phyloP scores from a whole-genome alignment of 2,329 filamentous ascomycete genomes.

The Emericellopsis cladophorae region DNA sequence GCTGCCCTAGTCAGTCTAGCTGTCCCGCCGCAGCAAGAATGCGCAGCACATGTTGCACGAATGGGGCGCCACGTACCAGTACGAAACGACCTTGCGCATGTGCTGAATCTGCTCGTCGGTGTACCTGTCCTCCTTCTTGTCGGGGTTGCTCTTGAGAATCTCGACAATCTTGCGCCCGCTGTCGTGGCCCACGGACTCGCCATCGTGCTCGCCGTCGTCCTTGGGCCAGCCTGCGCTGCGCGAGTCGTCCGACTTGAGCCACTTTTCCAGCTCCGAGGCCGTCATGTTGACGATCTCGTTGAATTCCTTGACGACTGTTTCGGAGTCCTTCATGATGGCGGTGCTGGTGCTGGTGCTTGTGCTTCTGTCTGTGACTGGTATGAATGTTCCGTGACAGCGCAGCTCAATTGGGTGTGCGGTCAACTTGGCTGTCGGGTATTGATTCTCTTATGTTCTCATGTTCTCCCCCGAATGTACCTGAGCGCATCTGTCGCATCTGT shows the following conservation, averaged over 20 bases:
- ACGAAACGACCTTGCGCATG: slow-evolving; percentile 51
- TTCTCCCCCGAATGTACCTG: neutral
- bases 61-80: slow-evolving; percentile 27
- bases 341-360: too few species aligned
- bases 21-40: neutral
- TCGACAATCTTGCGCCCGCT: slow-evolving; percentile 51
- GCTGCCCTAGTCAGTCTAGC: slow-evolving; percentile 10
- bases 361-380: too few species aligned
- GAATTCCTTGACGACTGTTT: slow-evolving; percentile 39
- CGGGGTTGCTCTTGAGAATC: slow-evolving; percentile 49
- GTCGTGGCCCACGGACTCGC: slow-evolving; percentile 51
- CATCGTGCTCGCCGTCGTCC: slow-evolving; percentile 35
- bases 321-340: slow-evolving; percentile 9
- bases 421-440: too few species aligned
- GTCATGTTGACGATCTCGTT: slow-evolving; percentile 57
- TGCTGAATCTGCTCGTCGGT: slow-evolving; percentile 40
- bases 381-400: too few species aligned
- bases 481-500: neutral
- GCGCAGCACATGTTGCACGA: neutral
- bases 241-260: slow-evolving; percentile 48
- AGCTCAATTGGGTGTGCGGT: too few species aligned
- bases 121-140: slow-evolving; percentile 43
- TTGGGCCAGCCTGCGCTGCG: slow-evolving; percentile 47
- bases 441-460: too few species aligned
- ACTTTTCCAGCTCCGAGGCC: slow-evolving; percentile 43